These are phyloP conservation scores for Rhizopus arrhizus DNA, from an alignment of 371 early-diverging fungal species.

Conservation along the genomic window DNA sequence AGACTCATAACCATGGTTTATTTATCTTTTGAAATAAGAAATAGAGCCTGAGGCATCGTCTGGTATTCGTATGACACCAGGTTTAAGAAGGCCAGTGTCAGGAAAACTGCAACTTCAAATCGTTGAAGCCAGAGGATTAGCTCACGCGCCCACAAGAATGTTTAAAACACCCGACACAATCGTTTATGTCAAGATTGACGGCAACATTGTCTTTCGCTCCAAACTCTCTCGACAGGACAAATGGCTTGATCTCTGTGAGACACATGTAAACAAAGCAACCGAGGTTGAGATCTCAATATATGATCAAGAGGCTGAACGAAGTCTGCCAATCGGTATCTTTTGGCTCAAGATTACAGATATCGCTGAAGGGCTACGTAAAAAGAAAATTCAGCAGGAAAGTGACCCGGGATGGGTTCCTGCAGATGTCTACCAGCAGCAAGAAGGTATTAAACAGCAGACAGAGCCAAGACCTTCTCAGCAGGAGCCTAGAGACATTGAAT, in stretches of 20 bases:
- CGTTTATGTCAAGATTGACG: conserved; percentile 86
- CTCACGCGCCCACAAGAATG: conserved; percentile 64
- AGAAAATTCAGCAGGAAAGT: conserved; percentile 64
- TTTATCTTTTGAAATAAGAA: no score
- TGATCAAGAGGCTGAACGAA: conserved; percentile 71
- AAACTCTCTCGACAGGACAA: conserved; percentile 67
- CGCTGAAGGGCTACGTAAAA: conserved; percentile 74
- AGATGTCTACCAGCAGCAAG: conserved; percentile 42
- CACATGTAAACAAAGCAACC: conserved; percentile 84
- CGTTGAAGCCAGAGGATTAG: conserved; percentile 67
- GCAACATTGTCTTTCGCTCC: conserved; percentile 75
- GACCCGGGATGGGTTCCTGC: conserved; percentile 58
- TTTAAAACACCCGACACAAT: conserved; percentile 55
- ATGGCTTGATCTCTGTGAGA: conserved; percentile 86
- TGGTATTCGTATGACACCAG: conserved; percentile 59
- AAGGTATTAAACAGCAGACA: conserved; percentile 4
- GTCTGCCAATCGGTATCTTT: conserved; percentile 74
- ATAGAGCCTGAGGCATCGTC: conserved; percentile 52
- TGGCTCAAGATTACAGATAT: conserved; percentile 86
- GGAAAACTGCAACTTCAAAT: conserved; percentile 75
- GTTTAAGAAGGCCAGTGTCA: conserved; percentile 73
- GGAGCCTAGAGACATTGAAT: conserved; percentile 22
- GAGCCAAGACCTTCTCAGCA: conserved; percentile 17
- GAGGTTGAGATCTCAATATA: conserved; percentile 89
- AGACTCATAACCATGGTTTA: no score